phyloP scores from a whole-genome alignment of 2,329 filamentous ascomycete species.

The Alternaria sp. region DNA sequence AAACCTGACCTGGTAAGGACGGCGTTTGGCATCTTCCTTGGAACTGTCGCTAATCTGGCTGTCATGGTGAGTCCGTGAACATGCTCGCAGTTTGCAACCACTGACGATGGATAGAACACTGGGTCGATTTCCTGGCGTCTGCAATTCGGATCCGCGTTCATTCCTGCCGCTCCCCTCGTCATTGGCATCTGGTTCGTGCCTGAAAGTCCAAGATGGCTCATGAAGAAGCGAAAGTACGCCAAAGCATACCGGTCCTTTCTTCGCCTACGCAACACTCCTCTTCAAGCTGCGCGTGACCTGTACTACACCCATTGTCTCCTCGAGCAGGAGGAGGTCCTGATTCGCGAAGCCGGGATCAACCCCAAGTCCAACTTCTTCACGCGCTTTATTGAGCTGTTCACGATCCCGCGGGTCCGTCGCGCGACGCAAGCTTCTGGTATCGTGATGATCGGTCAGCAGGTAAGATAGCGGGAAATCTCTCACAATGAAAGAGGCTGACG shows the following conservation, averaged over 20 bases:
- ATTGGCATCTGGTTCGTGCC: slow-evolving; percentile 53
- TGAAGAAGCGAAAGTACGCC: slow-evolving; percentile 50
- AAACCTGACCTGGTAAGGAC: slow-evolving; percentile 18
- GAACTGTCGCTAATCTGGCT: slow-evolving; percentile 50
- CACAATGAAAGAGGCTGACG: neutral
- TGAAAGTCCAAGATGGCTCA: slow-evolving; percentile 48
- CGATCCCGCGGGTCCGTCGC: slow-evolving; percentile 70
- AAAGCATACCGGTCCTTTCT: slow-evolving; percentile 50
- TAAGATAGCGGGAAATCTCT: neutral
- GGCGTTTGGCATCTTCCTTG: slow-evolving; percentile 55
- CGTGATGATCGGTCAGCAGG: slow-evolving; percentile 74
- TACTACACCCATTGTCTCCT: slow-evolving; percentile 52
- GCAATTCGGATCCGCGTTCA: slow-evolving; percentile 50
- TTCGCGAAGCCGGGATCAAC: slow-evolving; percentile 41
- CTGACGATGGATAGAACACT: slow-evolving; percentile 28
- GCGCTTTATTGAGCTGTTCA: slow-evolving; percentile 65
- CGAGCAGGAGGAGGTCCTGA: slow-evolving; percentile 42
- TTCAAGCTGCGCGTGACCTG: slow-evolving; percentile 53
- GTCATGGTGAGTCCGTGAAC: slow-evolving; percentile 34
- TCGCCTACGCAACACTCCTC: slow-evolving; percentile 47
- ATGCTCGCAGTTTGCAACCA: neutral
- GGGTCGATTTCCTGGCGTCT: slow-evolving; percentile 49
- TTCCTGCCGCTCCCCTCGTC: slow-evolving; percentile 48
- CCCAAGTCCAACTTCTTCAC: slow-evolving; percentile 49
- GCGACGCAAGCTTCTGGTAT: slow-evolving; percentile 78